Conservation (phyloP, 1,284 basidiomycete species). For the Violaceomyces palustris region DNA sequence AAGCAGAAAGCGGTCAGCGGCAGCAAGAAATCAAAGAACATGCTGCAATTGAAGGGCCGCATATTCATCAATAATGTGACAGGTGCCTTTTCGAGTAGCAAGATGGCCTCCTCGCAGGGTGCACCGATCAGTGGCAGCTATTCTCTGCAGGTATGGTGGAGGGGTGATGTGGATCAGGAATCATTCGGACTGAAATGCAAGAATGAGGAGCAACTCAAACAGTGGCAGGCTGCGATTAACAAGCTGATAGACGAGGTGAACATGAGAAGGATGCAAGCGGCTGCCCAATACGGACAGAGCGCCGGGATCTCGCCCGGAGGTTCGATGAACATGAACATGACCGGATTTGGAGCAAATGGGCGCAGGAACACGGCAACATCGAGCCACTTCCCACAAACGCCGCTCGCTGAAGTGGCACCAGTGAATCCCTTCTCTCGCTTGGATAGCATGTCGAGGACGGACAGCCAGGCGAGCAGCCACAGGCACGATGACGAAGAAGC, state of each 20-base stretch:
- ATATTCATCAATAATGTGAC: slow-evolving; percentile 98
- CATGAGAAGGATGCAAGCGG: slow-evolving; percentile 31
- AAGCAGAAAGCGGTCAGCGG: slow-evolving; percentile 29
- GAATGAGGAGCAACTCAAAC: slow-evolving; percentile 83
- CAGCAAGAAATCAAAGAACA: slow-evolving; percentile 57
- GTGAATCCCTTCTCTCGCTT: slow-evolving; percentile 32
- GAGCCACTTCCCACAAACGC: slow-evolving; percentile 43
- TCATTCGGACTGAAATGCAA: slow-evolving; percentile 90
- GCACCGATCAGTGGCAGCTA: slow-evolving; percentile 42
- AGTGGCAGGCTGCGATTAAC: slow-evolving; percentile 85
- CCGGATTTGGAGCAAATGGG: slow-evolving; percentile 33
- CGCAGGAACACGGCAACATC: slow-evolving; percentile 26
- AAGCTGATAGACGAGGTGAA: slow-evolving; percentile 67
- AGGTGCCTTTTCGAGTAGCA: slow-evolving; percentile 60
- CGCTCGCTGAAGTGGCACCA: slow-evolving; percentile 30
- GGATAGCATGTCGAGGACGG: slow-evolving; percentile 12
- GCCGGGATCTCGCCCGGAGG: slow-evolving; percentile 6
- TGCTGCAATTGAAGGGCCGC: slow-evolving; percentile 85
- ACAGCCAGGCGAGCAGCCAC: slow-evolving; percentile 29
- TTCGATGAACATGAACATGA: slow-evolving; percentile 37
- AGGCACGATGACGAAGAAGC: slow-evolving; percentile 23
- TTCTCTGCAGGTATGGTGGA: slow-evolving; percentile 79
- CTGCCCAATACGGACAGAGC: slow-evolving; percentile 16
- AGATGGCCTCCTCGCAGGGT: slow-evolving; percentile 27
- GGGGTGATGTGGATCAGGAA: slow-evolving; percentile 81